Evolutionary conservation across 176 grass and related monocot species (phyloP).

Genomic region (Carex cristatella): DNA sequence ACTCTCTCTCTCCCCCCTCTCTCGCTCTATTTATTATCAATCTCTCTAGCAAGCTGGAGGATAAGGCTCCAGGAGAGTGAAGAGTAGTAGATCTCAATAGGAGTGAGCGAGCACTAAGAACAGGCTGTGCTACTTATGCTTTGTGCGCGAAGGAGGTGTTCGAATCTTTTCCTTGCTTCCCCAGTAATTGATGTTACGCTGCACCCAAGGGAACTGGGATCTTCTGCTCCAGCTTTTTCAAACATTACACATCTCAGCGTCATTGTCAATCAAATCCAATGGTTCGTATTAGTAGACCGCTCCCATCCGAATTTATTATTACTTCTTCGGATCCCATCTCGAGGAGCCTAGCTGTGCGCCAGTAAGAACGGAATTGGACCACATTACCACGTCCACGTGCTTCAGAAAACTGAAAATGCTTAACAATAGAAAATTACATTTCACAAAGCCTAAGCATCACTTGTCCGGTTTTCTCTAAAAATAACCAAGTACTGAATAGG

Average conservation of each 20-base stretch:
- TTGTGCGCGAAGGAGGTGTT: background rate
- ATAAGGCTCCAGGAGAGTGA: background rate
- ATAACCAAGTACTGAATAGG: background rate
- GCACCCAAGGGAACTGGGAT: background rate
- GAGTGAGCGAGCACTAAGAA: background rate
- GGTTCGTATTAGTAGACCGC: background rate
- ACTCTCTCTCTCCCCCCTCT: background rate
- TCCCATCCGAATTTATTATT: background rate
- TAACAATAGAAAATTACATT: background rate
- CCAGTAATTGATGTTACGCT: background rate
- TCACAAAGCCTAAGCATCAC: background rate
- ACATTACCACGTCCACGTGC: background rate
- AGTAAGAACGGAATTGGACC: too few relatives aligned
- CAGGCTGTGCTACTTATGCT: background rate
- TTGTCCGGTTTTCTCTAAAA: background rate
- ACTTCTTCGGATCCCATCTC: background rate
- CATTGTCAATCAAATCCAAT: background rate
- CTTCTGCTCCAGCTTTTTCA: background rate
- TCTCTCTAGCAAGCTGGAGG: background rate
- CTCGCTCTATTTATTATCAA: constrained; percentile 1
- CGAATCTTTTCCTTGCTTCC: constrained; percentile 8
- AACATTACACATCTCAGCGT: background rate
- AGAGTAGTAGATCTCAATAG: background rate
- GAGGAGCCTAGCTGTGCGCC: background rate
- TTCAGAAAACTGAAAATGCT: background rate